These are phyloP conservation scores for Farysia itapuensis DNA, from an alignment of 1,284 basidiomycete genomes.

Conservation along the genomic window DNA sequence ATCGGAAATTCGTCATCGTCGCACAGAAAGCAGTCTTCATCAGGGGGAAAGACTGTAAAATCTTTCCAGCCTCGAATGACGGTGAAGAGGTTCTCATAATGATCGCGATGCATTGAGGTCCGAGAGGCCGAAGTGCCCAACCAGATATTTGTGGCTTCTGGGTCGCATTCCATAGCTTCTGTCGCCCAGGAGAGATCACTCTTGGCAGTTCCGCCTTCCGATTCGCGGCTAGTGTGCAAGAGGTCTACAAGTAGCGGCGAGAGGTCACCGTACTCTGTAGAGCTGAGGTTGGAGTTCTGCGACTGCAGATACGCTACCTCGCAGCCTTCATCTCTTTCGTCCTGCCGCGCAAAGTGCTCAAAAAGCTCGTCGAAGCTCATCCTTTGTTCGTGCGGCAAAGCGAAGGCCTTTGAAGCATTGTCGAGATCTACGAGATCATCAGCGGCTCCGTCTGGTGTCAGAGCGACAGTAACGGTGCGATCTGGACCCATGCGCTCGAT, in stretches of 20 bases:
- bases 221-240: background rate
- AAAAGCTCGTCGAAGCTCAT: constrained; percentile 35
- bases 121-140: constrained; percentile 37
- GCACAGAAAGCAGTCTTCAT: constrained; percentile 40
- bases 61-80: constrained; percentile 46
- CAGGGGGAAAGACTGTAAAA: constrained; percentile 50
- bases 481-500: constrained; percentile 22
- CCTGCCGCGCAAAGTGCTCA: constrained; percentile 11
- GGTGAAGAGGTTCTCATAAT: constrained; percentile 55
- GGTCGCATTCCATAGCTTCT: constrained; percentile 35
- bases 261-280: constrained; percentile 38
- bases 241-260: constrained; percentile 40
- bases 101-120: constrained; percentile 42
- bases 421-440: constrained; percentile 42
- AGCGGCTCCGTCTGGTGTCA: constrained; percentile 50
- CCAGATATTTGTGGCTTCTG: constrained; percentile 55
- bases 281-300: constrained; percentile 49
- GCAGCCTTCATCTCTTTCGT: too few relatives aligned
- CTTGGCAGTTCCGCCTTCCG: background rate
- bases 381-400: constrained; percentile 33
- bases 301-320: constrained; percentile 48
- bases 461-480: constrained; percentile 32
- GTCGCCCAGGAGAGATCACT: constrained; percentile 39
- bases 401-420: constrained; percentile 27
- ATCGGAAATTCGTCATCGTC: constrained; percentile 30